Base-by-base conservation (phyloP, 805 yeast species). In the Wickerhamomyces kurtzmanii region DNA sequence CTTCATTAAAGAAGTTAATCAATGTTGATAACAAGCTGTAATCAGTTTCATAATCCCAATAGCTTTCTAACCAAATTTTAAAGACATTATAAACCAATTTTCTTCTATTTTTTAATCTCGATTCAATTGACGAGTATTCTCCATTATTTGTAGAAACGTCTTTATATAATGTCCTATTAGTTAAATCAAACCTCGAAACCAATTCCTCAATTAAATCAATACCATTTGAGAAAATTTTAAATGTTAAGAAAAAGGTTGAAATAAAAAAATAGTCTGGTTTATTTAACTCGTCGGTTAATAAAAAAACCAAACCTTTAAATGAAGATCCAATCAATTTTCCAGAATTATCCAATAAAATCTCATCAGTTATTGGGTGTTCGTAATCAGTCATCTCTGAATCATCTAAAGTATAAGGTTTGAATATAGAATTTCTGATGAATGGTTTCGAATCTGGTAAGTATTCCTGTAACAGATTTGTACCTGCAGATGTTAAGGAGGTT, bases 1-100 rank as follows among this genome's bases (percentile, higher is more conserved):
- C 85, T 51, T 82, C 94, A 48, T 81, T 82, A 45, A 83, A 76
- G 46, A 85, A 80, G 43, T 81, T 81, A 24, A 81, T 65, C 43
- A 85, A 55, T 0, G 84, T 77, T 9, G 91, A 72, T 25, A 86
- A 55, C 22, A 76, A 57, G 15, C 51, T 54, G 35, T 68, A 69
- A 49, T 86, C 94, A 12, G 43, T 45, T 23, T 65, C 62, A 26
- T 68, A 71, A 37, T 75, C 71, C 96, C 96, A 89, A 48, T 80
- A 86, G 28, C 91, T 77, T 51, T 85, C 94, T 51, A 89, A 56
- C 98, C 98, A 89, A 20, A 71, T 59, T 48, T 75, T 81, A 46
- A 86, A 71, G 49, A 79, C 63, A 38, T 69, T 71, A 39, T 78
- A 72, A 22, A 85, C 74, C 26, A 79, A 53, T 35, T 73, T 71